Evolutionary conservation across 345 rosid species (phyloP), one percentile per base, ranked within the genome.

Genomic region (Sisymbrium altissimum): DNA sequence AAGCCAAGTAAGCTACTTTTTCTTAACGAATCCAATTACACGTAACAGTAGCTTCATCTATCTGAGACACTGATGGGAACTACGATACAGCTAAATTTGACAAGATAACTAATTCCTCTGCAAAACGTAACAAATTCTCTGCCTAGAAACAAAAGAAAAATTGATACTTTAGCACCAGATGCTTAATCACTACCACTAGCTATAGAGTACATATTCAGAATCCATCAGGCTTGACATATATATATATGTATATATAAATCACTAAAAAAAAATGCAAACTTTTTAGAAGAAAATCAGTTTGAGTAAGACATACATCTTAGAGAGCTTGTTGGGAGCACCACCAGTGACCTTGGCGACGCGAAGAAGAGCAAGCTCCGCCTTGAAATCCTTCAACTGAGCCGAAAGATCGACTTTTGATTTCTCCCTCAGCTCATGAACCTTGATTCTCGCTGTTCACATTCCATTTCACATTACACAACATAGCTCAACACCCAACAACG

Each of bases 291-390:
- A 49, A 36, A 33, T 38, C 5, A 58, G 23, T 19, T 1, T 12
- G 68, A 45, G 9, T 23, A 23, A 23, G 55, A 30, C 18, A 35
- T 83, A 86, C 90, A 86, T 86, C 76, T 84, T 86, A 17, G 88
- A 84, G 27, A 86, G 90, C 80, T 86, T 86, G 50, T 86, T 86
- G 18, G 90, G 86, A 43, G 90, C 90, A 56, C 90, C 90, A 21
- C 90, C 90, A 6, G 90, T 86, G 72, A 86, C 90, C 78, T 86
- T 86, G 27, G 90, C 88, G 12, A 86, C 90, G 19, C 90, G 90
- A 33, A 84, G 90, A 43, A 86, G 90, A 45, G 88, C 79, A 48
- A 86, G 85, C 81, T 86, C 90, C 0, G 90, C 85, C 40, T 86
- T 86, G 2, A 83, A 67, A 9, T 86, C 88, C 61, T 84, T 83